Base-by-base conservation (phyloP, 768 basidiomycete genomes). In the Rhodocollybia butyracea region DNA sequence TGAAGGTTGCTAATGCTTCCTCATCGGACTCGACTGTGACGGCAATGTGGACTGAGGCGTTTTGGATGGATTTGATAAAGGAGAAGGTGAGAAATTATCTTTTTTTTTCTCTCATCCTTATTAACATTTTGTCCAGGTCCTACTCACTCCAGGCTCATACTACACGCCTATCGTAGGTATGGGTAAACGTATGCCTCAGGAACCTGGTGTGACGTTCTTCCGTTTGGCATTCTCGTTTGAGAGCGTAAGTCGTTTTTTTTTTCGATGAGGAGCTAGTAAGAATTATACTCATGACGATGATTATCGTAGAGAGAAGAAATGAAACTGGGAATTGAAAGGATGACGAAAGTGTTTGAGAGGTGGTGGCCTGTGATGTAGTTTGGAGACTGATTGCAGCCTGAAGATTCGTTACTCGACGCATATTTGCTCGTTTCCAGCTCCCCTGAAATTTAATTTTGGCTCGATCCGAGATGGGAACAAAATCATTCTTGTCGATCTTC, bases 41-140 rank as follows among this genome's bases (percentile, higher is more conserved):
- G 7, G 58, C 47, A 13, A 26, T 27, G n/a, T 56, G 46, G 39
- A 43, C 47, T 4, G 48, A 55, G 26, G 38, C 36, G 27, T 47
- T 59, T 22, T 59, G 58, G 58, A 51, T 51, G 55, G 41, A 59
- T 34, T 39, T 59, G 38, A 54, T 54, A 17, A 38, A 46, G 27
- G 54, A 45, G 26, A 59, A 56, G 55, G 58, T 58, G 17, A 6
- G 11, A 5, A 26, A 5, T 34, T 3, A 13, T 42, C 6, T 15
- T 27, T 45, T 17, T 46, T 22, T 15, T 12, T 15, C 12, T 22
- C 2, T 19, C 19, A 10, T 27, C 13, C 27, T 15, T n/a, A 13
- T 15, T 5, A 12, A 8, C n/a, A 34, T 32, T 6, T 38, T 50
- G n/a, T 21, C 5, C n/a, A 57, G 56, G 24, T 57, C 38, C 30